Evolutionary conservation across 2,329 filamentous ascomycete species (phyloP).

Genomic region (Beauveria brongniartii): DNA sequence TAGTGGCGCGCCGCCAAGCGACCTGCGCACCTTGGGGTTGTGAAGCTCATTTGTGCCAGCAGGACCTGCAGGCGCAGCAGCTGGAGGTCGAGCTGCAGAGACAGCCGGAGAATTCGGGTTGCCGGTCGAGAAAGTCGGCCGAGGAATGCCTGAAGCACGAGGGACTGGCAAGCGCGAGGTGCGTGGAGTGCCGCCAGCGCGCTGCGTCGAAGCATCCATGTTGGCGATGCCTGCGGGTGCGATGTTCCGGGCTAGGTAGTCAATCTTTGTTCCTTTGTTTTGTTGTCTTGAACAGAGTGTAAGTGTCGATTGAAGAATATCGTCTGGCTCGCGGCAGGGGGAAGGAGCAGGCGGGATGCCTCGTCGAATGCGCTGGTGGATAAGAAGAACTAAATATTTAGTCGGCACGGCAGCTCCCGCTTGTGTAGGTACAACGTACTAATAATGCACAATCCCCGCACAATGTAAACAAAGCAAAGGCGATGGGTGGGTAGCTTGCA

Average conservation of each 20-base stretch:
- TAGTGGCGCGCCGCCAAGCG: conserved; percentile 13
- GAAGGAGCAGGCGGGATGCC: not conserved
- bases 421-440: not conserved
- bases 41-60: conserved; percentile 24
- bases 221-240: not conserved
- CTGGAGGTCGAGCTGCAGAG: conserved; percentile 20
- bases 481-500: too few relatives aligned
- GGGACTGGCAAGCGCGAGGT: conserved; percentile 31
- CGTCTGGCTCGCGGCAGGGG: not conserved
- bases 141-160: conserved; percentile 25
- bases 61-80: conserved; percentile 14
- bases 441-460: not conserved
- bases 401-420: not conserved
- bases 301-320: not conserved
- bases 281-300: too few relatives aligned
- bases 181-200: conserved; percentile 26
- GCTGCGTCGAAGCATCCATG: conserved; percentile 30
- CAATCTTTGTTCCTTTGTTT: not conserved
- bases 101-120: conserved; percentile 17
- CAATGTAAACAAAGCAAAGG: conserved; percentile 4
- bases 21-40: conserved; percentile 32
- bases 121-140: conserved; percentile 17
- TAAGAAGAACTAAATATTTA: not conserved
- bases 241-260: not conserved
- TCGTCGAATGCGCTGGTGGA: not conserved